Percentiles rank a stretch among this genome's conserved stretches.
Conservation (phyloP, 129 eudicot species). For the Artemisia argyi region DNA sequence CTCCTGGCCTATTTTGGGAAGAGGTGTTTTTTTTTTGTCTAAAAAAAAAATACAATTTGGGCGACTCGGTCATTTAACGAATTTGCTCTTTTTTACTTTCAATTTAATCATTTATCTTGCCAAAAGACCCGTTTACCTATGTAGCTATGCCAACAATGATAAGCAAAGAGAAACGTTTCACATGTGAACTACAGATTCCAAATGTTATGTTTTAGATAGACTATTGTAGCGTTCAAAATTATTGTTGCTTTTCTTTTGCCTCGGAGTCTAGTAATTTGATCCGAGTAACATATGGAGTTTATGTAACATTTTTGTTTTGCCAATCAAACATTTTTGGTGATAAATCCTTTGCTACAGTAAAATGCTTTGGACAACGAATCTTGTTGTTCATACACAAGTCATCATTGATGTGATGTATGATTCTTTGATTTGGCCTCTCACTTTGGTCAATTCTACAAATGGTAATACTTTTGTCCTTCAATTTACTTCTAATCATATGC, state of each 20-base stretch:
- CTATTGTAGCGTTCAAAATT: not conserved
- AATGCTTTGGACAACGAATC: not conserved
- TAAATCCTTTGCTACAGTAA: slow-evolving; percentile 15
- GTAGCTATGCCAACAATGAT: not conserved
- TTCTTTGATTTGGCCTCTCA: slow-evolving; percentile 18
- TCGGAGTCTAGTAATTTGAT: too few relatives aligned
- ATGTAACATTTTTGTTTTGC: too few relatives aligned
- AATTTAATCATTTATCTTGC: not conserved
- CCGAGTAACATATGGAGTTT: too few relatives aligned
- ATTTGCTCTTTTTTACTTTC: too few relatives aligned
- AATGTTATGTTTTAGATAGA: not conserved
- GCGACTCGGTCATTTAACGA: too few relatives aligned
- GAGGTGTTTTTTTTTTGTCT: too few relatives aligned
- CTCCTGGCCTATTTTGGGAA: too few relatives aligned
- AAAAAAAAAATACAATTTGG: too few relatives aligned
- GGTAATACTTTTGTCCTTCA: slow-evolving; percentile 6
- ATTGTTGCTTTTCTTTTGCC: not conserved
- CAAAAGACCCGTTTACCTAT: not conserved
- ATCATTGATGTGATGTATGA: slow-evolving; percentile 35
- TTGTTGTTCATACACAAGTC: slow-evolving; percentile 12
- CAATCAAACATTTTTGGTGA: not conserved
- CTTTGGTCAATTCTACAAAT: slow-evolving; percentile 26
- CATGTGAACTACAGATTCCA: not conserved
- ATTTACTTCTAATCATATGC: slow-evolving; percentile 5
- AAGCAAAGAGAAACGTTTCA: not conserved